phyloP scores from a whole-genome alignment of 2,329 filamentous ascomycete species.

The Monosporascus sp. region DNA sequence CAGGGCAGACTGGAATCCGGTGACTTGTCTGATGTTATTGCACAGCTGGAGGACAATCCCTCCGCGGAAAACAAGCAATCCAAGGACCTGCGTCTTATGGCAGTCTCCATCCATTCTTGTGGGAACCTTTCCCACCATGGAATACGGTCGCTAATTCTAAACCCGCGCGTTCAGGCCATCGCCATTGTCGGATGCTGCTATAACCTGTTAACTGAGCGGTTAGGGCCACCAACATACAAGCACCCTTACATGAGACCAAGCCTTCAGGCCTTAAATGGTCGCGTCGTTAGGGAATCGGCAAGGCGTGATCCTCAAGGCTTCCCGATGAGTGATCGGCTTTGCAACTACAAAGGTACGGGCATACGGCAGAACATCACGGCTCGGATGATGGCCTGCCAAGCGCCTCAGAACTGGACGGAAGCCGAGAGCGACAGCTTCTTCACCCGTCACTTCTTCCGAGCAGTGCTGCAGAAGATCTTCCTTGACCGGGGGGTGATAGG shows the following conservation, averaged over 20 bases:
- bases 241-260: constrained; percentile 69
- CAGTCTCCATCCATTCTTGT: constrained; percentile 93
- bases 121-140: constrained; percentile 96
- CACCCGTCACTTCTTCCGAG: constrained; percentile 86
- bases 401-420: constrained; percentile 83
- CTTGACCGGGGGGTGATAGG: constrained; percentile 75
- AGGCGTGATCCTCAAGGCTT: constrained; percentile 87
- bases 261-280: constrained; percentile 61
- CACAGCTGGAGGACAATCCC: constrained; percentile 25
- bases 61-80: constrained; percentile 18
- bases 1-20: constrained; percentile 69
- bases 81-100: constrained; percentile 59
- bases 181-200: constrained; percentile 98
- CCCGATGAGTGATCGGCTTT: constrained; percentile 76
- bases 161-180: constrained; percentile 79
- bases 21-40: constrained; percentile 46
- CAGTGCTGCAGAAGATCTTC: constrained; percentile 86
- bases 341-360: constrained; percentile 53
- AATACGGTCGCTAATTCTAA: constrained; percentile 77
- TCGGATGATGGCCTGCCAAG: constrained; percentile 97
- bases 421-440: constrained; percentile 84
- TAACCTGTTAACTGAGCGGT: constrained; percentile 86
- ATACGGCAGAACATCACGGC: constrained; percentile 91
- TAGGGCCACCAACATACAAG: constrained; percentile 84
- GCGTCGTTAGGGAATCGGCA: constrained; percentile 61